Evolutionary conservation across 208 protist species (phyloP).

Genomic region (Sergeia podlipaevii): DNA sequence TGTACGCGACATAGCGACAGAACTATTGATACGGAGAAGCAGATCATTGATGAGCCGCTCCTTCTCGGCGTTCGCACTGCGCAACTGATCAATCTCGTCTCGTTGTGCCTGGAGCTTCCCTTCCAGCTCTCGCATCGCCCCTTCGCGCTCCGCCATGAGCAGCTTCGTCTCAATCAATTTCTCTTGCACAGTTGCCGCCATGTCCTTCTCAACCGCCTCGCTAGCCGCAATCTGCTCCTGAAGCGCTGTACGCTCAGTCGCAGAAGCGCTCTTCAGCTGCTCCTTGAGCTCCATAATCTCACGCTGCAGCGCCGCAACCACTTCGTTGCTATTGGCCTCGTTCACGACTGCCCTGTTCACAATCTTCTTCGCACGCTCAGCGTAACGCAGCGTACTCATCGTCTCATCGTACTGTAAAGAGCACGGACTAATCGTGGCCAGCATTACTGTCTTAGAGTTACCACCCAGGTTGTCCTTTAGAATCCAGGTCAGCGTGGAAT

Average conservation of each 20-base stretch:
- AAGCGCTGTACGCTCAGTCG: constrained; percentile 38
- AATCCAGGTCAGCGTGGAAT: constrained; percentile 85
- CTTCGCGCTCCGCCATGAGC: constrained; percentile 70
- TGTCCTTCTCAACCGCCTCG: constrained; percentile 66
- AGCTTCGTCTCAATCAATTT: constrained; percentile 58
- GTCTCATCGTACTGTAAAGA: constrained; percentile 63
- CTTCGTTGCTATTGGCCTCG: constrained; percentile 80
- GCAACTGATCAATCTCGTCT: constrained; percentile 51
- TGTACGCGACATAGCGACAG: constrained; percentile 9
- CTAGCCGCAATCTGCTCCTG: constrained; percentile 61
- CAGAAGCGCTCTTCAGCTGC: constrained; percentile 47
- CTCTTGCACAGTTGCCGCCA: constrained; percentile 61
- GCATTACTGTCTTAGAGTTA: constrained; percentile 92
- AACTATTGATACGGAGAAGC: constrained; percentile 43
- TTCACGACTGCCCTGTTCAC: constrained; percentile 86
- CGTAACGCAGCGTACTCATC: constrained; percentile 74
- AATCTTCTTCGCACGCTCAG: constrained; percentile 76
- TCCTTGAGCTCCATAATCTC: constrained; percentile 56
- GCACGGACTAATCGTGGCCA: constrained; percentile 66
- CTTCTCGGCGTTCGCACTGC: constrained; percentile 56
- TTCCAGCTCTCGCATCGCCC: constrained; percentile 63
- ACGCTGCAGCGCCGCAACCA: constrained; percentile 62
- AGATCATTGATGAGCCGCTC: constrained; percentile 57
- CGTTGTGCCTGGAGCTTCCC: constrained; percentile 38
- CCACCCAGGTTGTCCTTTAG: constrained; percentile 88